These are phyloP conservation scores for Colletotrichum siamense DNA, from an alignment of 2,329 filamentous ascomycete species.

Conservation along the genomic window DNA sequence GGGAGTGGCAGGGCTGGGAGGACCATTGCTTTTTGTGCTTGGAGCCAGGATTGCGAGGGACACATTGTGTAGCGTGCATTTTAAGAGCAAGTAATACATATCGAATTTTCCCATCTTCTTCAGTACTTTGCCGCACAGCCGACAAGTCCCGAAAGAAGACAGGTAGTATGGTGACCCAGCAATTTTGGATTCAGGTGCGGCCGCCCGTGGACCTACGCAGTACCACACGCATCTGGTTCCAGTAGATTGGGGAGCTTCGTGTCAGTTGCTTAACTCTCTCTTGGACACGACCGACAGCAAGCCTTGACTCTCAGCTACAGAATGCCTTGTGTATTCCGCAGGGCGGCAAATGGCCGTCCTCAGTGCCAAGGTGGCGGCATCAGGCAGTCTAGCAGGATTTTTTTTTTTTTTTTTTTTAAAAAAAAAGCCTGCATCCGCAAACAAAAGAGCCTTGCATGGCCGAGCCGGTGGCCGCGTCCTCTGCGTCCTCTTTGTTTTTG, in stretches of 20 bases:
- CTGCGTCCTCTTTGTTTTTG: background rate
- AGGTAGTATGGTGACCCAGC: background rate
- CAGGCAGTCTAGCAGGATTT: background rate
- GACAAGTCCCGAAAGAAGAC: background rate
- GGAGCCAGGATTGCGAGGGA: background rate
- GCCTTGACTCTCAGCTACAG: background rate
- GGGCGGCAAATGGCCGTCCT: background rate
- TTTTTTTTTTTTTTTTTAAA: too few relatives aligned
- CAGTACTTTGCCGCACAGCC: background rate
- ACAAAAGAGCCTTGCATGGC: background rate
- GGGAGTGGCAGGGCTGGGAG: background rate
- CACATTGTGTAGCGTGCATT: background rate
- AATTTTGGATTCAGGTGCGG: background rate
- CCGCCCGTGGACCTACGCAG: background rate
- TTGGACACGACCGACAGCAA: background rate
- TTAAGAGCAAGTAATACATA: background rate
- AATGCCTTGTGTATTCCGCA: background rate
- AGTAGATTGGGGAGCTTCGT: background rate
- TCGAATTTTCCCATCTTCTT: background rate
- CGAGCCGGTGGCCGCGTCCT: background rate
- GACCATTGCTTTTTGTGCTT: background rate
- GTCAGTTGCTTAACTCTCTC: background rate
- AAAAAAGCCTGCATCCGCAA: background rate
- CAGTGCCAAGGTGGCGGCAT: background rate
- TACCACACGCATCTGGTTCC: background rate